A percentile compares a stretch with the other conserved stretches of the same genome.
These are phyloP conservation scores for Aureobasidium namibiae DNA, from an alignment of 2,329 filamentous ascomycete species.

Conservation along the genomic window DNA sequence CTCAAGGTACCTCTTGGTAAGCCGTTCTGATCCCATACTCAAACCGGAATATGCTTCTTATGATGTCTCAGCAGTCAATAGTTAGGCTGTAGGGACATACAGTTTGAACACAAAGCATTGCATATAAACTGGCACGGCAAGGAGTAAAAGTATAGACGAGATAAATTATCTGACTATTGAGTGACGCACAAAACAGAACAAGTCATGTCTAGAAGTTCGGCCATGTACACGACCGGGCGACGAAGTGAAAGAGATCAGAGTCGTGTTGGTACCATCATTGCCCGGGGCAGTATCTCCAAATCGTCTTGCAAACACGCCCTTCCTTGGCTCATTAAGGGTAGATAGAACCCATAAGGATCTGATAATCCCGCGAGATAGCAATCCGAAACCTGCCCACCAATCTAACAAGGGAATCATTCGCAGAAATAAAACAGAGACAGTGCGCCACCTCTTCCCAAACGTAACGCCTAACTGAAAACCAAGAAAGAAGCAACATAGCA, in stretches of 20 bases:
- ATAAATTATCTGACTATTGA: background rate
- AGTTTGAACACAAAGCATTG: background rate
- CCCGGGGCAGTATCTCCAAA: background rate
- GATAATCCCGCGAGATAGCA: background rate
- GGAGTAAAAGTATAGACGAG: background rate
- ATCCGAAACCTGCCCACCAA: background rate
- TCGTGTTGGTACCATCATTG: slow-evolving; percentile 5
- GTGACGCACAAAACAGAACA: background rate
- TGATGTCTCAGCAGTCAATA: background rate
- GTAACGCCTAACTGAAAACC: background rate
- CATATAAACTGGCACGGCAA: background rate
- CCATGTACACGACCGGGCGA: background rate
- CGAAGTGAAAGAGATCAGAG: background rate
- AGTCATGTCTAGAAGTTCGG: background rate
- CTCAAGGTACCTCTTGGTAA: background rate
- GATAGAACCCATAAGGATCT: background rate
- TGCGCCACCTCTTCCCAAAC: background rate
- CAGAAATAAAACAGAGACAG: background rate
- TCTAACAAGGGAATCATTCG: slow-evolving; percentile 11
- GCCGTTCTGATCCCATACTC: background rate
- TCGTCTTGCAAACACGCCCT: background rate
- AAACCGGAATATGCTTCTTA: background rate
- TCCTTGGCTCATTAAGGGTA: background rate
- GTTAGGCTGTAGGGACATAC: background rate
- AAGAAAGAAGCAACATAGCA: background rate